Percentiles rank a stretch among this genome's conserved stretches.
These are phyloP conservation scores for Phaeosphaeria sp. DNA, from an alignment of 2,329 filamentous ascomycete species.

Conservation along the genomic window DNA sequence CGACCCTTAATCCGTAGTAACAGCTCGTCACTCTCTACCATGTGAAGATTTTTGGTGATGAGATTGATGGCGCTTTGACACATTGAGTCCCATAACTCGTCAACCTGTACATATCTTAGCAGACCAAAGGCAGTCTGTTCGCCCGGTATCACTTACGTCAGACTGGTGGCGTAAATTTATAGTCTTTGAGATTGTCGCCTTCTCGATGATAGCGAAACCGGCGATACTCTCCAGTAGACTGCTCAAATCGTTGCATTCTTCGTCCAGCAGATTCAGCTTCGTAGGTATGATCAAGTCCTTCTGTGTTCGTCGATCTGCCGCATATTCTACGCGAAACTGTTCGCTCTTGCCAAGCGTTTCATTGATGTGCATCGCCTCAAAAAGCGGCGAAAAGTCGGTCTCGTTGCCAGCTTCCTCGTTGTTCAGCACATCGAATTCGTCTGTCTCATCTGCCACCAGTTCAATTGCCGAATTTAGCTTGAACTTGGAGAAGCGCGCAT, in stretches of 20 bases:
- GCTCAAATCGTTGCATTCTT: conserved; percentile 86
- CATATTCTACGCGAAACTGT: conserved; percentile 88
- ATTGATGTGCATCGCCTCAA: conserved; percentile 95
- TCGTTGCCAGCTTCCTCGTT: conserved; percentile 83
- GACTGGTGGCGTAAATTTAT: conserved; percentile 79
- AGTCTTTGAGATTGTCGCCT: conserved; percentile 86
- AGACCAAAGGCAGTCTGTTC: no score
- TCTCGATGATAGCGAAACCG: conserved; percentile 95
- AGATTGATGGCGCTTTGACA: conserved; percentile 85
- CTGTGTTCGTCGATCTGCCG: conserved; percentile 86
- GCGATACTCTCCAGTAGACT: conserved; percentile 91
- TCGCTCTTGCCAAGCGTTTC: conserved; percentile 92
- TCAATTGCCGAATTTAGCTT: conserved; percentile 96
- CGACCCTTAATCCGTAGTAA: conserved; percentile 94
- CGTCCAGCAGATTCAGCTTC: conserved; percentile 77
- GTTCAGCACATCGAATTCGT: conserved; percentile 93
- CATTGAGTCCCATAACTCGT: conserved; percentile 98
- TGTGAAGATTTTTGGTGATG: conserved; percentile 78
- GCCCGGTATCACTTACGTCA: conserved; percentile 82
- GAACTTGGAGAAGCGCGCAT: conserved; percentile 79
- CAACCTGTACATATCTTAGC: conserved; percentile 65
- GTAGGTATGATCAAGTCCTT: conserved; percentile 87
- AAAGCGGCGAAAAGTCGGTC: conserved; percentile 92
- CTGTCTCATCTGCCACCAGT: conserved; percentile 90
- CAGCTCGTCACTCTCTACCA: conserved; percentile 86